Evolutionary conservation across 495 filamentous ascomycete species (phyloP).

Genomic region (Podospora pseudoanserina): DNA sequence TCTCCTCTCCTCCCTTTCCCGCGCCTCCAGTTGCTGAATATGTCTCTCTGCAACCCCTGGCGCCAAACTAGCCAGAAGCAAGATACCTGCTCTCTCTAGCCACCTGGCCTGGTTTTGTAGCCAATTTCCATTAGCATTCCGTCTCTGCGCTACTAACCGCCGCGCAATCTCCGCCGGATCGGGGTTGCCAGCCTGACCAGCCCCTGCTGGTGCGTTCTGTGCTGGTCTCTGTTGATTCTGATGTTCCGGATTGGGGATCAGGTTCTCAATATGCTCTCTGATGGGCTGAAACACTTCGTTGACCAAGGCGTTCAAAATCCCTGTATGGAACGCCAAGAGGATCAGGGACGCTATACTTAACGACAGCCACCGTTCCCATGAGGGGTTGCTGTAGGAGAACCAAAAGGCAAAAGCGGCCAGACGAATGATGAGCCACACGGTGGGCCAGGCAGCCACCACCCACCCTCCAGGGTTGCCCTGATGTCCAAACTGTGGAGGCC

Average conservation of each 20-base stretch:
- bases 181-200: slow-evolving; percentile 2
- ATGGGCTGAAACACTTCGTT: slow-evolving; percentile 58
- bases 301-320: slow-evolving; percentile 56
- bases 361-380: slow-evolving; percentile 64
- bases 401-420: slow-evolving; percentile 75
- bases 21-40: slow-evolving; percentile 64
- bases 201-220: slow-evolving; percentile 18
- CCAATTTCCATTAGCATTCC: slow-evolving; percentile 49
- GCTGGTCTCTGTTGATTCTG: slow-evolving; percentile 10
- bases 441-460: slow-evolving; percentile 51
- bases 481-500: slow-evolving; percentile 20
- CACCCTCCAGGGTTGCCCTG: slow-evolving; percentile 44
- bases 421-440: slow-evolving; percentile 75
- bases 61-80: slow-evolving; percentile 81
- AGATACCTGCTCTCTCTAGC: slow-evolving; percentile 68
- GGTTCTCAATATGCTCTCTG: slow-evolving; percentile 65
- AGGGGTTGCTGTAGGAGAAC: slow-evolving; percentile 66
- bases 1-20: slow-evolving; percentile 50
- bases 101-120: slow-evolving; percentile 56
- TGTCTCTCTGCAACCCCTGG: slow-evolving; percentile 83
- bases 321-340: slow-evolving; percentile 63
- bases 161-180: slow-evolving; percentile 51
- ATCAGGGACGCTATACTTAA: slow-evolving; percentile 50
- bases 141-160: slow-evolving; percentile 51
- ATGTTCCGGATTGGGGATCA: slow-evolving; percentile 48